phyloP scores from a whole-genome alignment of 805 yeast species.

The Jamesozyma hellenica region DNA sequence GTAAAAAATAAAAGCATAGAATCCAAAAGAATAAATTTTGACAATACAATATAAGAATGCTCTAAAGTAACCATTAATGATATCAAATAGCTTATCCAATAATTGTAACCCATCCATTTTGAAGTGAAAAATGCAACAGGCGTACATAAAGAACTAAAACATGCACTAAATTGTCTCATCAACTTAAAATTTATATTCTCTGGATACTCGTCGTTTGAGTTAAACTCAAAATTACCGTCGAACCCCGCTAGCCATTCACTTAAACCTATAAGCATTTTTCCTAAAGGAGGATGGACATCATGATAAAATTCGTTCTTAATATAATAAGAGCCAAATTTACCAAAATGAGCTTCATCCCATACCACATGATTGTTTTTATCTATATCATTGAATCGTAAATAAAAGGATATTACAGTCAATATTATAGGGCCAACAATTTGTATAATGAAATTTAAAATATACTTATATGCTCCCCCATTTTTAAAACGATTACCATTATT shows the following conservation, averaged over 20 bases:
- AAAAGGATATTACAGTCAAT: conserved; percentile 61
- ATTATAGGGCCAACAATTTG: conserved; percentile 32
- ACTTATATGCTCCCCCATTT: neutral
- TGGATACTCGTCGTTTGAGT: conserved; percentile 71
- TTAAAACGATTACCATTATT: neutral
- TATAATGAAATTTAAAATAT: neutral
- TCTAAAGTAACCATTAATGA: conserved; percentile 76
- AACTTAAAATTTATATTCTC: conserved; percentile 65
- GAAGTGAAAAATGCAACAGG: conserved; percentile 83
- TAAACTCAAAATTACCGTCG: conserved; percentile 83
- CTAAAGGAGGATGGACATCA: conserved; percentile 96
- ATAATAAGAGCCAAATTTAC: conserved; percentile 90
- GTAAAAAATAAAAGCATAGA: conserved; percentile 87
- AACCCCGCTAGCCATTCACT: conserved; percentile 81
- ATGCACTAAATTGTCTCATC: conserved; percentile 83
- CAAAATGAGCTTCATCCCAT: conserved; percentile 98
- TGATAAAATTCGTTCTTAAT: conserved; percentile 82
- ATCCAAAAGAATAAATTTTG: conserved; percentile 83
- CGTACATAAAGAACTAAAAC: conserved; percentile 71
- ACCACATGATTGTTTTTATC: conserved; percentile 68
- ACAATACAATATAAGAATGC: conserved; percentile 71
- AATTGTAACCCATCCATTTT: conserved; percentile 61
- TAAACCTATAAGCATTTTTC: conserved; percentile 83
- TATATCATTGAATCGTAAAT: conserved; percentile 65
- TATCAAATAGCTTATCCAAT: conserved; percentile 66